Percentiles rank a stretch among this genome's conserved stretches.
Evolutionary conservation across 1,284 basidiomycete genomes (phyloP).

Genomic region (Rhodotorula sp.): DNA sequence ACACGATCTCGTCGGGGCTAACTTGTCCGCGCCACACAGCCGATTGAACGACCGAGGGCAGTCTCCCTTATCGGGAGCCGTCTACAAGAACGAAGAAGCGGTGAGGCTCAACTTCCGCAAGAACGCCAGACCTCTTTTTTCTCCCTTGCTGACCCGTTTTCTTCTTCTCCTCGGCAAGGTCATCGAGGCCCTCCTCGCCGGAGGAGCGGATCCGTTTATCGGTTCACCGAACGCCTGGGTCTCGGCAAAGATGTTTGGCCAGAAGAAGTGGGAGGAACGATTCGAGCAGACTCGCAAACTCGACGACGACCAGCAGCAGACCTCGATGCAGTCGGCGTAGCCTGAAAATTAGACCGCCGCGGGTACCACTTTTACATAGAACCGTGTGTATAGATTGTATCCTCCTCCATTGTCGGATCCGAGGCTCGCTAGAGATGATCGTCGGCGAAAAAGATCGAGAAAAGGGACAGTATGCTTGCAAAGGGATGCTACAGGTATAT

Average conservation of each 20-base stretch:
- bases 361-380: too few species aligned
- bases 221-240: slow-evolving; percentile 73
- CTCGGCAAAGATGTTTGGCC: slow-evolving; percentile 53
- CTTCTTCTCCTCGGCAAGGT: slow-evolving; percentile 50
- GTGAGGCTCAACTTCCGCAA: background rate
- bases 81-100: slow-evolving; percentile 67
- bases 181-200: slow-evolving; percentile 59
- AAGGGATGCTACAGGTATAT: too few species aligned
- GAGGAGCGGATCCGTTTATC: slow-evolving; percentile 65
- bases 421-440: too few species aligned
- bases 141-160: background rate
- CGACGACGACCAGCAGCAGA: background rate
- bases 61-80: slow-evolving; percentile 75
- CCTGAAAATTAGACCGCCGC: too few species aligned
- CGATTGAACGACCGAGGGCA: slow-evolving; percentile 72
- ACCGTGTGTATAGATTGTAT: too few species aligned
- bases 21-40: slow-evolving; percentile 1
- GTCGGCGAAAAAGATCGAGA: too few species aligned
- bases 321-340: background rate
- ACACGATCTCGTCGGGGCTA: too few species aligned
- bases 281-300: slow-evolving; percentile 10
- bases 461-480: too few species aligned
- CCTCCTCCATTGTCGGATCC: too few species aligned
- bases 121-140: background rate
- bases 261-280: slow-evolving; percentile 12